Evolutionary conservation across 202 grass and related monocot genomes (phyloP).

Genomic region (Eragrostis tef): DNA sequence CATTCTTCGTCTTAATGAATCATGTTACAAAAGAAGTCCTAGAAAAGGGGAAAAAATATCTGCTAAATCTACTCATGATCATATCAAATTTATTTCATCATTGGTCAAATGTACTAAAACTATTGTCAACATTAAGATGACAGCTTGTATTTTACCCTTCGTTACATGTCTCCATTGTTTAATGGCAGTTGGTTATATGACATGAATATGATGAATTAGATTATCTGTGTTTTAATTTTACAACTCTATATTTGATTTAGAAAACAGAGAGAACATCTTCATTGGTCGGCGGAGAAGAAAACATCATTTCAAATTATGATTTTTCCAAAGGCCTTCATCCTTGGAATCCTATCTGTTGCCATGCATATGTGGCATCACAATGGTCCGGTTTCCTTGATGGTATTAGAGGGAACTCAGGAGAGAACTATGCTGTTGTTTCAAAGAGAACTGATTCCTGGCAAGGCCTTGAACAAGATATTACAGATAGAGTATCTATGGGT

Average conservation of each 20-base stretch:
- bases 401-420: slow-evolving; percentile 68
- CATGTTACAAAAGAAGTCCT: not conserved
- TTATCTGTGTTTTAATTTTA: slow-evolving; percentile 19
- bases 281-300: slow-evolving; percentile 43
- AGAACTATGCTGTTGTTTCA: slow-evolving; percentile 78
- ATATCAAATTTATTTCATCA: slow-evolving; percentile 14
- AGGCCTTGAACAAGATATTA: slow-evolving; percentile 86
- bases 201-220: slow-evolving; percentile 8
- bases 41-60: not conserved
- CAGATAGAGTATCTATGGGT: slow-evolving; percentile 59
- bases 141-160: slow-evolving; percentile 18
- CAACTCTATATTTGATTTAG: slow-evolving; percentile 49
- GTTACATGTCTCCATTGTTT: not conserved
- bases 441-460: slow-evolving; percentile 80
- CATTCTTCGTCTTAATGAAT: no score
- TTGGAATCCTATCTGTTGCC: slow-evolving; percentile 70
- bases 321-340: slow-evolving; percentile 74
- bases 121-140: slow-evolving; percentile 27
- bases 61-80: slow-evolving; percentile 32
- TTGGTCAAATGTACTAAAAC: slow-evolving; percentile 25
- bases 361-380: slow-evolving; percentile 86
- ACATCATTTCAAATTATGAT: slow-evolving; percentile 69
- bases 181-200: slow-evolving; percentile 4
- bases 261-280: slow-evolving; percentile 57
- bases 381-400: slow-evolving; percentile 82